Evolutionary conservation across 106 monocot genomes (phyloP), one percentile per base, ranked within the genome.

Genomic region (Dendrobium huoshanense): DNA sequence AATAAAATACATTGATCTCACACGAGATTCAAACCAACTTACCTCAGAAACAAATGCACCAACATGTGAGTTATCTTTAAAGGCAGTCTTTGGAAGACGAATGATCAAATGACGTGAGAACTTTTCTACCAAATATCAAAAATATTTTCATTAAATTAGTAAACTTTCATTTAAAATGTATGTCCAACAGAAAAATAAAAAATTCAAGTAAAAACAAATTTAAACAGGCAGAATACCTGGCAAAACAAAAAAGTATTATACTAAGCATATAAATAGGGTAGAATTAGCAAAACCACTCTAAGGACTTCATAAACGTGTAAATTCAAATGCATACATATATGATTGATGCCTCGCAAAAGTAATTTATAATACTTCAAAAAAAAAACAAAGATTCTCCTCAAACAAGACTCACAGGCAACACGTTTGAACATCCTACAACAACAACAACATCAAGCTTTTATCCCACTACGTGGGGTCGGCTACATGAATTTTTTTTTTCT

Each of bases 1-100:
- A 1, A 20, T 5, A 44, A 74, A 19, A 22, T 2, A 74, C 9
- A 20, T 6, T 10, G 19, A 5, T 74, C 8, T 42, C n/a, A 43
- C 19, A 27, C 18, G 11, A 48, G 4, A 76, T 25, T 10, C 24
- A 75, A 75, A 25, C 44, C 15, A 11, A 75, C 40, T 72, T 89
- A 98, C 98, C 95, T 95, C 95, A 75, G 87, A 91, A 58, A 98
- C 84, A 88, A 98, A 98, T 84, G 91, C 88, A 72, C 98, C 98
- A 75, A 80, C 95, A 93, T 98, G 98, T 74, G 76, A 86, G 77
- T 98, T 98, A 77, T 98, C 95, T 83, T 98, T 98, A 24, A 98
- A 98, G 59, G 92, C 98, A 83, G 77, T 79, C 70, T 86, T 84
- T 9, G 98, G 95, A 83, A 95, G 86, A 25, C 84, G 88, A 33